Conservation (phyloP, 2,329 filamentous ascomycete genomes). For the Colletotrichum godetiae region DNA sequence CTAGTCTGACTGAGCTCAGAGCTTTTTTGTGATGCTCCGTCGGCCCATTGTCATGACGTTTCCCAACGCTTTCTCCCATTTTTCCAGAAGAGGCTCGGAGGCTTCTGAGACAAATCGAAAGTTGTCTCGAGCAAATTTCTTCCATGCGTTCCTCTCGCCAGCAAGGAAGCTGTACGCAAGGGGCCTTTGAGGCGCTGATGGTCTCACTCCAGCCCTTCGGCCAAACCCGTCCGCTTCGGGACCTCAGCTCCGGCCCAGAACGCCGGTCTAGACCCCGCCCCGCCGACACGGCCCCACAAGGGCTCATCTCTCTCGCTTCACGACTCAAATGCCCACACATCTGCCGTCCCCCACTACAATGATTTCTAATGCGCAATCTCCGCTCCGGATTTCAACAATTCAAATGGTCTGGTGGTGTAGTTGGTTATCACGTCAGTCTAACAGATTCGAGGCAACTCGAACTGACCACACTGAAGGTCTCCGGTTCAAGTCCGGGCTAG, state of each 20-base stretch:
- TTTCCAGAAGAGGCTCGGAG: neutral
- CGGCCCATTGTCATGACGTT: neutral
- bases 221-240: neutral
- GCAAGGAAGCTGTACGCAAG: neutral
- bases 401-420: conserved; percentile 44
- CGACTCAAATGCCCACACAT: neutral
- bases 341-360: fast-evolving
- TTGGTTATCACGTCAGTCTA: conserved; percentile 63
- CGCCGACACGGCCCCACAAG: neutral
- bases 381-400: fast-evolving
- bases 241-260: neutral
- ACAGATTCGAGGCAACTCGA: conserved; percentile 39
- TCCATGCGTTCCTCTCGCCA: neutral
- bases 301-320: neutral
- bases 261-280: neutral
- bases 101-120: neutral
- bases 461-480: conserved; percentile 30
- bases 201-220: neutral
- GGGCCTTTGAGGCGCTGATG: neutral
- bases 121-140: neutral
- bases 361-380: neutral
- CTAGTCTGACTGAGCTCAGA: neutral
- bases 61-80: neutral
- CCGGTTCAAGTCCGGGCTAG: conserved; percentile 35
- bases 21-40: neutral